Base-by-base conservation (phyloP, 225 moss, liverwort and hornwort genomes). In the Pseudisothecium myosuroides region DNA sequence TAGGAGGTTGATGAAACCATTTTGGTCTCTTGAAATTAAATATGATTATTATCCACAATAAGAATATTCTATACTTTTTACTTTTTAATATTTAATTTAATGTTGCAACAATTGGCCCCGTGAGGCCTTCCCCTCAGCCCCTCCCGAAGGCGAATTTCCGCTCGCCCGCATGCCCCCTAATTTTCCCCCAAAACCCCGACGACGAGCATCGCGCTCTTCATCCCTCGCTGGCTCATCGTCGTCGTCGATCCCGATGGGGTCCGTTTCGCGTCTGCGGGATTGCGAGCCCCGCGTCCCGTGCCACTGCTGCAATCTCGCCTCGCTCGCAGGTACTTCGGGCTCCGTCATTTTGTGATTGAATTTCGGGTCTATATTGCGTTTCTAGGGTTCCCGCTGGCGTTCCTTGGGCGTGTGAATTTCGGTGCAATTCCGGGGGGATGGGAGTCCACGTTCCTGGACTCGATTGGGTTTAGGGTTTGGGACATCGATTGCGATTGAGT, bases 371-470 rank as follows among this genome's bases (percentile, higher is more conserved):
- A n/a, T 87, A 68, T 68, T 55, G 27, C 50, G 64, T 90, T 90
- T 90, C 90, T 90, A 90, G 90, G 90, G 90, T 90, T 90, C 47
- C 47, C 23, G n/a, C 10, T 88, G 80, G 76, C 80, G 3, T 85
- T 65, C n/a, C n/a, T n/a, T n/a, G n/a, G n/a, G n/a, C n/a, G n/a
- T 64, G 55, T 50, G 77, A 83, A 90, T 65, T 90, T 77, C 31
- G 69, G 52, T 17, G 17, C 64, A 84, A 90, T 90, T 11, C 54
- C 24, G 47, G 62, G 84, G 84, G 31, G 52, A 4, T 76, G 32
- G 4, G 34, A 21, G 32, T 32, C 19, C 32, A 43, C 2, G 8
- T 9, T 23, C 56, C 2, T 72, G 3, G 47, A 54, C 13, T 39
- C 74, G 80, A 58, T 73, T 80, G 73, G 58, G 88, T 0, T 0